phyloP scores from a whole-genome alignment of 257 asterid species.

The Solanum piurae region DNA sequence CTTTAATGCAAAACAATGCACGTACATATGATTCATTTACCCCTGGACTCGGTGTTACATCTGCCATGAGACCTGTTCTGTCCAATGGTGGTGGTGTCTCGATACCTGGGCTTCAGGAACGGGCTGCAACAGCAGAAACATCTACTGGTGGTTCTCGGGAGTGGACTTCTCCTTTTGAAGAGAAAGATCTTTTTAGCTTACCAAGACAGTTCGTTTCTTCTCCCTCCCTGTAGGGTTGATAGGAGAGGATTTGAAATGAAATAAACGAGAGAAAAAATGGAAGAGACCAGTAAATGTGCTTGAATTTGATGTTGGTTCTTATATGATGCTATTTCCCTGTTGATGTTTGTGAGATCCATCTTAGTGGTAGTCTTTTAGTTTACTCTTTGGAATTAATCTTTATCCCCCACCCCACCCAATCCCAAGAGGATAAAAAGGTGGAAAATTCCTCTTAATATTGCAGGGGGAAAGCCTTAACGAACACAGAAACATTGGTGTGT shows the following conservation, averaged over 20 bases:
- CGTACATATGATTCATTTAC: conserved; percentile 41
- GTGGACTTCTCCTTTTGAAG: conserved; percentile 94
- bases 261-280: conserved; percentile 14
- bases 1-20: conserved; percentile 27
- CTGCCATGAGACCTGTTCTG: conserved; percentile 47
- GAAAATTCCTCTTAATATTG: neutral
- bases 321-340: neutral
- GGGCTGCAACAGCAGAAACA: conserved; percentile 27
- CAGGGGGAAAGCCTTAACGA: neutral
- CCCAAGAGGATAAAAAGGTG: neutral
- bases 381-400: neutral
- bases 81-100: conserved; percentile 28
- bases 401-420: neutral
- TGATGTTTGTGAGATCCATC: neutral
- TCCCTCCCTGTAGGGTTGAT: conserved; percentile 49
- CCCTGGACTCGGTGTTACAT: conserved; percentile 33
- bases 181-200: conserved; percentile 72
- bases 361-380: neutral
- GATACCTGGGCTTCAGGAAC: conserved; percentile 40
- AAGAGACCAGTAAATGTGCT: conserved; percentile 34
- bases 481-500: neutral
- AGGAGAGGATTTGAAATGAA: neutral
- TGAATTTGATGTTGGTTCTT: conserved; percentile 26
- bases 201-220: conserved; percentile 93
- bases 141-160: conserved; percentile 54